A percentile compares a stretch with the other conserved stretches of the same genome.
Evolutionary conservation across 2,329 filamentous ascomycete genomes (phyloP).

Genomic region (Colletotrichum orchidophilum): DNA sequence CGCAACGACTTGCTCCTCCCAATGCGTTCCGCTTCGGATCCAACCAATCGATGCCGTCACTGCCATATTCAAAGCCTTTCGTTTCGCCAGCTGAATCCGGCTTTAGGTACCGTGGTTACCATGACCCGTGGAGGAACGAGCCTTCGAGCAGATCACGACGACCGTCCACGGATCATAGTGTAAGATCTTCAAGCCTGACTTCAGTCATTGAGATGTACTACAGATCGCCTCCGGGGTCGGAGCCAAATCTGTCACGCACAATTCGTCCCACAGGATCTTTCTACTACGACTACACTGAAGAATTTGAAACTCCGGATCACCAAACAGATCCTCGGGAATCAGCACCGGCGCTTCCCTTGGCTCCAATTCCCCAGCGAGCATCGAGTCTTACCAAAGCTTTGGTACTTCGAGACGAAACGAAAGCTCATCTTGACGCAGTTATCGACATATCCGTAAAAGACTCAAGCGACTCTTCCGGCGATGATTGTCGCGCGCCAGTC

Average conservation of each 20-base stretch:
- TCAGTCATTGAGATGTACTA: slow-evolving; percentile 61
- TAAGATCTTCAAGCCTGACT: slow-evolving; percentile 58
- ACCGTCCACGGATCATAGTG: slow-evolving; percentile 48
- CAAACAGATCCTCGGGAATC: not conserved
- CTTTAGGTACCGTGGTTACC: slow-evolving; percentile 34
- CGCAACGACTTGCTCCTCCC: slow-evolving; percentile 48
- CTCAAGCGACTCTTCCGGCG: slow-evolving; percentile 28
- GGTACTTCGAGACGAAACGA: slow-evolving; percentile 39
- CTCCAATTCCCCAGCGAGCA: slow-evolving; percentile 43
- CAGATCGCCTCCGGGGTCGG: slow-evolving; percentile 38
- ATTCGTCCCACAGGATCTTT: slow-evolving; percentile 47
- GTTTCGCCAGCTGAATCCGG: slow-evolving; percentile 26
- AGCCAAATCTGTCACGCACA: slow-evolving; percentile 37
- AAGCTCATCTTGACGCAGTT: slow-evolving; percentile 29
- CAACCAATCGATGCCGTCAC: slow-evolving; percentile 52
- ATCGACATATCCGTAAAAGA: slow-evolving; percentile 33
- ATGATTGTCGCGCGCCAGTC: not conserved
- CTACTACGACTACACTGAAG: slow-evolving; percentile 65
- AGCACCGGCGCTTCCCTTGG: slow-evolving; percentile 38
- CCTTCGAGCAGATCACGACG: slow-evolving; percentile 45
- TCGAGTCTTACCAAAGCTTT: slow-evolving; percentile 38
- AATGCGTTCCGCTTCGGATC: slow-evolving; percentile 50
- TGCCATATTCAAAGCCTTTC: slow-evolving; percentile 39
- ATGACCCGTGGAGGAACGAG: slow-evolving; percentile 32
- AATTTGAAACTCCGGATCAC: slow-evolving; percentile 50